Conservation (phyloP, 345 rosid species). For the Heritiera littoralis region DNA sequence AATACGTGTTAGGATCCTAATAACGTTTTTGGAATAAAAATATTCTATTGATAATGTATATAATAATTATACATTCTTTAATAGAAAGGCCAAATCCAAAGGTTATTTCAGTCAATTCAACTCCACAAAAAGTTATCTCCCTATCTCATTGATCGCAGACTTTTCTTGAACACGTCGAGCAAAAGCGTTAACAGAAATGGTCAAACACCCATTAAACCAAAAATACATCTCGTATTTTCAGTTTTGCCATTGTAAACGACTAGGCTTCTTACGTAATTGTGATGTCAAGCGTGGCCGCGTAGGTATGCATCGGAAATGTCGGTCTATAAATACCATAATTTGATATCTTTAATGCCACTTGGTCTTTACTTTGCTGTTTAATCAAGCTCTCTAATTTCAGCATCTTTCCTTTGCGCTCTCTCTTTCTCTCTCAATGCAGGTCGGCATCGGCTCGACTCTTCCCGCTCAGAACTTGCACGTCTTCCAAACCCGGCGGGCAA, state of each 20-base stretch:
- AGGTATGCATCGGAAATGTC: not conserved
- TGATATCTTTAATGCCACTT: not conserved
- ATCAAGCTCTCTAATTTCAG: not conserved
- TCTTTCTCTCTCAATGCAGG: slow-evolving; percentile 42
- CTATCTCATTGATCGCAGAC: not conserved
- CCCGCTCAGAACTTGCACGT: slow-evolving; percentile 47
- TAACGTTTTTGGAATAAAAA: no score
- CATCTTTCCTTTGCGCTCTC: not conserved
- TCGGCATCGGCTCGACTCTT: slow-evolving; percentile 37
- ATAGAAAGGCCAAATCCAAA: not conserved
- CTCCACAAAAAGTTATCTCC: not conserved
- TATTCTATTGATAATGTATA: no score
- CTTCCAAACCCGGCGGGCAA: slow-evolving; percentile 45
- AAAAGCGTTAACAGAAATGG: not conserved
- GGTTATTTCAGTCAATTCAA: slow-evolving; percentile 9
- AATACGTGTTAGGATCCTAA: no score
- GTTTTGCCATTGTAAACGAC: not conserved
- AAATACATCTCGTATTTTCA: not conserved
- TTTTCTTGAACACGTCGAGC: not conserved
- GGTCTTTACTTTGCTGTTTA: not conserved
- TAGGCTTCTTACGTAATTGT: slow-evolving; percentile 7
- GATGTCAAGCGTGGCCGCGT: not conserved
- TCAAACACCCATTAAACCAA: slow-evolving; percentile 10
- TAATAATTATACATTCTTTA: no score
- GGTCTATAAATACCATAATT: slow-evolving; percentile 8